These are phyloP conservation scores for Steccherinum ochraceum DNA, from an alignment of 768 basidiomycete species.

Conservation along the genomic window DNA sequence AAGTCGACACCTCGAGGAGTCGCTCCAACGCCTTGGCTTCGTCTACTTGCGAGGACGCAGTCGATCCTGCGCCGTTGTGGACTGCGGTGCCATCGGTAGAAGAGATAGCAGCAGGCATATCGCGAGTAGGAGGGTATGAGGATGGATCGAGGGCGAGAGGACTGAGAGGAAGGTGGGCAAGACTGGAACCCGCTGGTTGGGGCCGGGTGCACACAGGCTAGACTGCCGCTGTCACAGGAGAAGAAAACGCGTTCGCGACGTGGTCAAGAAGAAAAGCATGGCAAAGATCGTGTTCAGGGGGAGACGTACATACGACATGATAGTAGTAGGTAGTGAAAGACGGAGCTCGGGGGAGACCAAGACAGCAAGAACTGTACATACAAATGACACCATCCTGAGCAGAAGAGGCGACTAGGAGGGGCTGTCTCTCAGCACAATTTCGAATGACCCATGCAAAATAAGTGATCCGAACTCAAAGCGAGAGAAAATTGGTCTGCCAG, in stretches of 20 bases:
- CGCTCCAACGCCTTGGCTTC: conserved; percentile 34
- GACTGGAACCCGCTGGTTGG: too few species aligned
- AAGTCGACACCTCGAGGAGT: conserved; percentile 60
- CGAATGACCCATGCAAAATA: conserved; percentile 49
- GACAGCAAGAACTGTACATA: conserved; percentile 8
- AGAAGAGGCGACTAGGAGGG: too few species aligned
- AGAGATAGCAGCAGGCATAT: neutral
- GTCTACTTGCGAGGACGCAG: conserved; percentile 1
- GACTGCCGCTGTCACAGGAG: too few species aligned
- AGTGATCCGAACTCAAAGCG: conserved; percentile 77
- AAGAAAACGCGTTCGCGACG: neutral
- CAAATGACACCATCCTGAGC: neutral
- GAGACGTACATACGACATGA: neutral
- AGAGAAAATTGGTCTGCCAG: conserved; percentile 51
- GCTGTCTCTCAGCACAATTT: conserved; percentile 80
- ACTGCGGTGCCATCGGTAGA: neutral
- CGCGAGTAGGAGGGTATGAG: neutral
- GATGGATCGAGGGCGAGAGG: neutral
- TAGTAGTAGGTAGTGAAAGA: neutral
- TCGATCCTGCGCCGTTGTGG: neutral
- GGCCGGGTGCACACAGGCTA: too few species aligned
- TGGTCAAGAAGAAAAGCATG: neutral
- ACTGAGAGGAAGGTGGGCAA: too few species aligned
- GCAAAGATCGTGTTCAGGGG: neutral
- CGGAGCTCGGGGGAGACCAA: neutral